phyloP scores from a whole-genome alignment of 2,329 filamentous ascomycete genomes.

The Byssochlamys sp. region DNA sequence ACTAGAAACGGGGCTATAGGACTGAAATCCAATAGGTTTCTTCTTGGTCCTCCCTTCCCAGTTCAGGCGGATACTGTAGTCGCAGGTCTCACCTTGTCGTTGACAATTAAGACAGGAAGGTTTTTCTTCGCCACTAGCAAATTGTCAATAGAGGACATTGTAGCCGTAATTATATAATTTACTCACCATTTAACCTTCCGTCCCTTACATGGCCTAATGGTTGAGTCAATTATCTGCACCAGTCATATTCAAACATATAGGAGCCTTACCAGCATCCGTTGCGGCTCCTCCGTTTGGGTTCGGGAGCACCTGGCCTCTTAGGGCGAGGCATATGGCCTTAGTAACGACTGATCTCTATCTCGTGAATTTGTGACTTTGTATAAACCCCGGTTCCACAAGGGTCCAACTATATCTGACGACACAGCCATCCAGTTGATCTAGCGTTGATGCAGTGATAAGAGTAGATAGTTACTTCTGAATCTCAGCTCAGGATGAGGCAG shows the following conservation, averaged over 20 bases:
- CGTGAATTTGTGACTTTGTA: neutral
- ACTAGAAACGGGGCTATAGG: neutral
- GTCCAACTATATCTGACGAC: neutral
- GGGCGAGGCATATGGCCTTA: slow-evolving; percentile 51
- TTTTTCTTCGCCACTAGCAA: slow-evolving; percentile 59
- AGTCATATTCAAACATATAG: slow-evolving; percentile 4
- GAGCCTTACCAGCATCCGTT: slow-evolving; percentile 56
- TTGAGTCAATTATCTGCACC: neutral
- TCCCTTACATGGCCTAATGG: slow-evolving; percentile 64
- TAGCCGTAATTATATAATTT: neutral
- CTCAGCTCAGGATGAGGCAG: neutral
- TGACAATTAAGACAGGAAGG: slow-evolving; percentile 64
- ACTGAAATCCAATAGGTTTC: slow-evolving; percentile 13
- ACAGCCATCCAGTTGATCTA: neutral
- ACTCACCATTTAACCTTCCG: slow-evolving; percentile 65
- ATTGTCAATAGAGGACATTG: neutral
- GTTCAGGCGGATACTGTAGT: slow-evolving; percentile 71
- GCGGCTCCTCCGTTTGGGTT: slow-evolving; percentile 58
- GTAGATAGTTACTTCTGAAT: neutral
- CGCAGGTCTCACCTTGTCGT: slow-evolving; percentile 62
- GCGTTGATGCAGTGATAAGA: neutral
- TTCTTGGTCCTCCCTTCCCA: slow-evolving; percentile 65
- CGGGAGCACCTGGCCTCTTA: slow-evolving; percentile 53
- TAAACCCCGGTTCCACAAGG: neutral
- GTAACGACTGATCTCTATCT: neutral